Evolutionary conservation across 192 early-diverging fungal species (phyloP), one percentile per base, ranked within the genome.

Genomic region (Backusella sp.): DNA sequence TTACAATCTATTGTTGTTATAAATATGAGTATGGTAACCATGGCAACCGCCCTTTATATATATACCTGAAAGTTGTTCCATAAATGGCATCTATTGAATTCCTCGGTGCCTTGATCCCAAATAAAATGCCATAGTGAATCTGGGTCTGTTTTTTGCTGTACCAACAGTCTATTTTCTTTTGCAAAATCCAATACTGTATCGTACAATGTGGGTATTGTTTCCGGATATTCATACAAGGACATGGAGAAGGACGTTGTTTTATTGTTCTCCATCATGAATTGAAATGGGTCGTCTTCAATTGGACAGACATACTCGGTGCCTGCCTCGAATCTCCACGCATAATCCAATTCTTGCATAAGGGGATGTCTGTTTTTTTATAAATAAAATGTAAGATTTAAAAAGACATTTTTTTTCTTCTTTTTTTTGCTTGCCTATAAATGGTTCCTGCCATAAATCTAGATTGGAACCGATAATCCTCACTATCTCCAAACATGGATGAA

Each of bases 41-140:
- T 32, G 30, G 30, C 30, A 32, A 32, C 30, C 30, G 2, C 1
- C 28, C 2, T 21, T 69, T 42, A 12, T 21, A 8, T 21, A 8
- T n/a, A 21, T 71, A 71, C 78, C 79, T 83, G 78, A 28, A 94
- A 94, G 79, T 94, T 94, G 76, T 84, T 88, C 92, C 92, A 93
- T 75, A 92, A 92, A 77, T 94, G 91, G 73, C 92, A 93, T 30
- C 81, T 77, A 72, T 92, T 92, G 77, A 74, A 74, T 14, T 32
- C 9, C 4, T 68, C 28, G 6, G 77, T 56, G 14, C 49, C 72
- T 19, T 21, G 35, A 19, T 73, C 68, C n/a, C 56, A n/a, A 52
- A 73, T 74, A 70, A 79, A 79, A 41, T 65, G 28, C 77, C 77
- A 79, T 7, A 79, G 26, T 3, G 37, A 28, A 0, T 49, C 68